Evolutionary conservation across 2,329 filamentous ascomycete species (phyloP).

Genomic region (Phialophora tarda): DNA sequence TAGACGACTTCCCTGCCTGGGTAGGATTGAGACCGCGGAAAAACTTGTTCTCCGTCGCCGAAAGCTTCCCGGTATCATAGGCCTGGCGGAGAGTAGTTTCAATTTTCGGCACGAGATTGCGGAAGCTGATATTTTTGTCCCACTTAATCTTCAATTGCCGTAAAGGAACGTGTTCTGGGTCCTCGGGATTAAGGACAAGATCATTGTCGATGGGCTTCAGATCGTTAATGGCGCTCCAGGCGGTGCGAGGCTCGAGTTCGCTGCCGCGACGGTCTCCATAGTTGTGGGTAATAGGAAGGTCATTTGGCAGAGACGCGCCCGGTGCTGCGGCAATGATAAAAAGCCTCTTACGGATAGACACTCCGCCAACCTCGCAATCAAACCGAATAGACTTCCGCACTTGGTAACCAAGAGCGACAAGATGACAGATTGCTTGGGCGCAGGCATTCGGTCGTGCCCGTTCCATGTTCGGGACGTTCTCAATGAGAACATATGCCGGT

Average conservation of each 20-base stretch:
- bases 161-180: slow-evolving; percentile 69
- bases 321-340: slow-evolving; percentile 76
- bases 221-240: slow-evolving; percentile 61
- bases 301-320: slow-evolving; percentile 49
- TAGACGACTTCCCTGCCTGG: slow-evolving; percentile 37
- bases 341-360: slow-evolving; percentile 69
- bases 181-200: slow-evolving; percentile 64
- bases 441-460: slow-evolving; percentile 67
- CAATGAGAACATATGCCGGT: slow-evolving; percentile 75
- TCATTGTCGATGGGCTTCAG: slow-evolving; percentile 68
- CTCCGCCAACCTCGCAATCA: slow-evolving; percentile 70
- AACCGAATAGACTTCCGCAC: slow-evolving; percentile 70
- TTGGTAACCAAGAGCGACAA: slow-evolving; percentile 81
- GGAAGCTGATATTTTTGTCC: slow-evolving; percentile 39
- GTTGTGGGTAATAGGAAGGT: not conserved
- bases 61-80: slow-evolving; percentile 24
- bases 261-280: slow-evolving; percentile 10
- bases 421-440: slow-evolving; percentile 71
- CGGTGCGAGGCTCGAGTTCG: slow-evolving; percentile 45
- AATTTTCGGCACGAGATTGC: slow-evolving; percentile 61
- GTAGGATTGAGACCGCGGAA: slow-evolving; percentile 37
- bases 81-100: slow-evolving; percentile 33
- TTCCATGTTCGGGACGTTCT: slow-evolving; percentile 75
- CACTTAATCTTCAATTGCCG: slow-evolving; percentile 49
- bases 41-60: slow-evolving; percentile 44